A percentile compares a stretch with the other conserved stretches of the same genome.
phyloP scores from a whole-genome alignment of 129 eudicot genomes.

The Tagetes erecta region DNA sequence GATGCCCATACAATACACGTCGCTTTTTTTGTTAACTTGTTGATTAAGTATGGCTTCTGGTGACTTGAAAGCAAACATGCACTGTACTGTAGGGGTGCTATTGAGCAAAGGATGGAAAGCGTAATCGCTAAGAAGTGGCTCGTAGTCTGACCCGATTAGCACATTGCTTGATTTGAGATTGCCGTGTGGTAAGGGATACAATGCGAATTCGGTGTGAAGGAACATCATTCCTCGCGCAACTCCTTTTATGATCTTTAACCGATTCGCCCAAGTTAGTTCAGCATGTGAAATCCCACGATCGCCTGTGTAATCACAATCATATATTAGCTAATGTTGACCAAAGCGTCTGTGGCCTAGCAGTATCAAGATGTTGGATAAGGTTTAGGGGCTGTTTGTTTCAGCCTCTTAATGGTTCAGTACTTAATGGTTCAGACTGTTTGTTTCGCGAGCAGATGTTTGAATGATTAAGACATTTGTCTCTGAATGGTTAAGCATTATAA shows the following conservation, averaged over 20 bases:
- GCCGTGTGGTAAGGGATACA: constrained; percentile 80
- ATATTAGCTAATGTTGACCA: too few species aligned
- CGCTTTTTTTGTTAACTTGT: constrained; percentile 53
- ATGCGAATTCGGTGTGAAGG: constrained; percentile 59
- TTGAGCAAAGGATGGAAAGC: constrained; percentile 53
- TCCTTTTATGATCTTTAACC: constrained; percentile 73
- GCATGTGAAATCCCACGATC: constrained; percentile 64
- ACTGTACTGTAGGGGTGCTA: constrained; percentile 50
- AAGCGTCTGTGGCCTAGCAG: too few species aligned
- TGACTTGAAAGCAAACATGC: constrained; percentile 60
- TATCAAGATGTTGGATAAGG: too few species aligned
- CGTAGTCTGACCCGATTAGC: constrained; percentile 50
- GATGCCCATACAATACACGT: constrained; percentile 78
- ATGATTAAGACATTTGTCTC: too few species aligned
- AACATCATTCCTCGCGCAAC: constrained; percentile 68
- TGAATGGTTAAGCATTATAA: too few species aligned
- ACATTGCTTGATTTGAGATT: constrained; percentile 91
- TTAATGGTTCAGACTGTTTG: too few species aligned
- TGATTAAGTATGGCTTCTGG: constrained; percentile 62
- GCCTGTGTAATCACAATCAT: constrained; percentile 33
- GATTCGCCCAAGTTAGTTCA: constrained; percentile 60
- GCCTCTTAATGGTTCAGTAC: too few species aligned
- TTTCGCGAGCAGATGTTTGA: too few species aligned
- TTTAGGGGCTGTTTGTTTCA: too few species aligned
- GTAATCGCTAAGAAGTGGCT: constrained; percentile 76